A percentile compares a stretch with the other conserved stretches of the same genome.
Conservation (phyloP, 2,329 filamentous ascomycete species). For the Diaporthe citrichinensis region DNA sequence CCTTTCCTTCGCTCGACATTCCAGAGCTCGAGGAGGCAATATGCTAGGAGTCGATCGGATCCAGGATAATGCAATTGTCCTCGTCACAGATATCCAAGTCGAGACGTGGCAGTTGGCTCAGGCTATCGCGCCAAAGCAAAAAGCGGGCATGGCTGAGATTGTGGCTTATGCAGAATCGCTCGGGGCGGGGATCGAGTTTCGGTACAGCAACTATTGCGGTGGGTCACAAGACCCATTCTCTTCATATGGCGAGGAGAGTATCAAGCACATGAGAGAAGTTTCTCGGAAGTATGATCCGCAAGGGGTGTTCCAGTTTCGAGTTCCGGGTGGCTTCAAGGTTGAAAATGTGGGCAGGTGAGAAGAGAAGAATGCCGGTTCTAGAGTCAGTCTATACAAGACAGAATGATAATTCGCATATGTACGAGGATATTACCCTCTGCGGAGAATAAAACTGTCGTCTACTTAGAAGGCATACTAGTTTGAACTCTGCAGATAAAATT, state of each 20-base stretch:
- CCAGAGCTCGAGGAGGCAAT: not conserved
- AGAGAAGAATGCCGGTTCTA: rapidly evolving
- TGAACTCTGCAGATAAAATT: too few species aligned
- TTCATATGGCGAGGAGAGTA: not conserved
- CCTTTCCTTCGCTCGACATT: not conserved
- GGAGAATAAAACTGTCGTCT: too few species aligned
- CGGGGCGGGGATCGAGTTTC: not conserved
- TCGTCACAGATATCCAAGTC: not conserved
- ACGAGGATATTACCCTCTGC: not conserved
- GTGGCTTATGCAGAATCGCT: not conserved
- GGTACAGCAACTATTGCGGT: not conserved
- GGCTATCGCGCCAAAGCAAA: not conserved
- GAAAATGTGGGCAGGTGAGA: not conserved
- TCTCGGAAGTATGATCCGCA: not conserved
- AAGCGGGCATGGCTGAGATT: not conserved
- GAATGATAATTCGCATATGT: not conserved
- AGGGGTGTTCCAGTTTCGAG: not conserved
- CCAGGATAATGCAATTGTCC: not conserved
- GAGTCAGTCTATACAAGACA: not conserved
- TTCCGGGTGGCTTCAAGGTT: not conserved
- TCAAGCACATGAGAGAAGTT: not conserved
- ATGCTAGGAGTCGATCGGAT: not conserved
- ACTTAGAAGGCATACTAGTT: too few species aligned
- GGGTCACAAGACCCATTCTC: not conserved
- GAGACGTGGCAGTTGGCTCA: not conserved